These are phyloP conservation scores for Chara braunii DNA, from an alignment of 139 green algal species.

Conservation along the genomic window DNA sequence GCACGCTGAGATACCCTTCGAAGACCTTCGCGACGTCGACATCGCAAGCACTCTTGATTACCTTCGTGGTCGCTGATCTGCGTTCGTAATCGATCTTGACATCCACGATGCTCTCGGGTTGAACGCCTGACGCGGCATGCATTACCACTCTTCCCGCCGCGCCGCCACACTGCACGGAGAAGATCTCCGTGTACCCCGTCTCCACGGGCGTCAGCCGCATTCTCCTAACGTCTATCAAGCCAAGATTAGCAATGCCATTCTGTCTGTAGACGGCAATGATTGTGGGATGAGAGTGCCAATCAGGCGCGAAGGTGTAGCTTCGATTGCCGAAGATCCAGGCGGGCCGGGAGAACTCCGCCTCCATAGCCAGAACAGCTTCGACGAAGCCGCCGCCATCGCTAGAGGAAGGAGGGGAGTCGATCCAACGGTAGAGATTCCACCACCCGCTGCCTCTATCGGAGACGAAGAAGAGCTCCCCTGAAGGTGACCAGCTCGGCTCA, in stretches of 20 bases:
- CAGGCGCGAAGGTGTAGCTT: constrained; percentile 3
- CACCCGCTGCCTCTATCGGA: constrained; percentile 44
- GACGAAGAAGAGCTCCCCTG: constrained; percentile 45
- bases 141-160: too few relatives aligned
- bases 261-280: neutral
- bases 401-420: constrained; percentile 38
- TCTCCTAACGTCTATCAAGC: neutral
- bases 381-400: constrained; percentile 1
- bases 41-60: neutral
- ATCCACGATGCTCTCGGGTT: too few relatives aligned
- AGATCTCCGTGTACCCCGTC: neutral
- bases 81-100: neutral
- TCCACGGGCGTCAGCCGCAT: neutral
- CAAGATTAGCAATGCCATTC: constrained; percentile 2
- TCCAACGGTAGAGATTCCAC: constrained; percentile 57
- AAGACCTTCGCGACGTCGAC: neutral
- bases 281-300: too few relatives aligned
- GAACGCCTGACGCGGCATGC: too few relatives aligned
- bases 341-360: constrained; percentile 55
- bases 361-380: neutral
- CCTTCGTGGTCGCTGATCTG: neutral
- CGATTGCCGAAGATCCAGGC: constrained; percentile 54
- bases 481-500: constrained; percentile 10
- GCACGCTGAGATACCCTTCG: constrained; percentile 43
- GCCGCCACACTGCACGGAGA: too few relatives aligned